These are phyloP conservation scores for Lophiostoma macrostomum DNA, from an alignment of 495 filamentous ascomycete genomes.

Conservation along the genomic window DNA sequence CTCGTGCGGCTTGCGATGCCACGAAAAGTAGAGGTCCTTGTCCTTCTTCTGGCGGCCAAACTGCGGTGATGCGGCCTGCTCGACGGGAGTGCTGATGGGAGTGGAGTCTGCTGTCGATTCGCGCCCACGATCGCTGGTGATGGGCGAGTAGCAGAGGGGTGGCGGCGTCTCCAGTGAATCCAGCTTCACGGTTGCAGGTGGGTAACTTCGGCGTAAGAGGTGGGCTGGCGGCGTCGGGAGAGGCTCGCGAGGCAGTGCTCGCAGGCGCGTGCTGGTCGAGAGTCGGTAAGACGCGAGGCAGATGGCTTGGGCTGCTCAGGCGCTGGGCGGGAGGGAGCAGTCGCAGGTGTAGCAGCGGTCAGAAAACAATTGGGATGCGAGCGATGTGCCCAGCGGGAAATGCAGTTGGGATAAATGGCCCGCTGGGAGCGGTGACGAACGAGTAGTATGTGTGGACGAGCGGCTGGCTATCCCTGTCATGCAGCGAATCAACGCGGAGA, in stretches of 20 bases:
- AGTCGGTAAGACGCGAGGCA: too few relatives aligned
- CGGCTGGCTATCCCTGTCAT: conserved; percentile 10
- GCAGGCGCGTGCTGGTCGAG: too few relatives aligned
- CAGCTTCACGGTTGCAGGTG: conserved; percentile 30
- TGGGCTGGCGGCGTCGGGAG: background rate
- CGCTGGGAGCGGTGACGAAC: conserved; percentile 4
- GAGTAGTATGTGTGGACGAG: conserved; percentile 6
- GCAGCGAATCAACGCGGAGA: too few relatives aligned
- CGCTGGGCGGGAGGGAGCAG: too few relatives aligned
- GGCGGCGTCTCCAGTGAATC: conserved; percentile 39
- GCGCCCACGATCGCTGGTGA: conserved; percentile 31
- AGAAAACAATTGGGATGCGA: background rate
- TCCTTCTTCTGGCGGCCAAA: conserved; percentile 25
- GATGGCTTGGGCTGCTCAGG: too few relatives aligned
- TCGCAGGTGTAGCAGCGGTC: too few relatives aligned
- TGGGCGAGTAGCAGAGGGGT: conserved; percentile 36
- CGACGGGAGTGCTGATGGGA: conserved; percentile 33
- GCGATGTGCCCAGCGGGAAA: background rate
- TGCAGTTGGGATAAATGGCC: background rate
- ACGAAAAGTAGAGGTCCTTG: conserved; percentile 42
- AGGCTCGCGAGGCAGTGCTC: conserved; percentile 1
- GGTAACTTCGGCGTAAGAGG: background rate
- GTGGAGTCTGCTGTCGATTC: conserved; percentile 37
- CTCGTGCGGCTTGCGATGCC: conserved; percentile 41
- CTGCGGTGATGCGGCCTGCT: conserved; percentile 24